A percentile compares a stretch with the other conserved stretches of the same genome.
Conservation (phyloP, 306 rosid species). For the Quercus gilva region DNA sequence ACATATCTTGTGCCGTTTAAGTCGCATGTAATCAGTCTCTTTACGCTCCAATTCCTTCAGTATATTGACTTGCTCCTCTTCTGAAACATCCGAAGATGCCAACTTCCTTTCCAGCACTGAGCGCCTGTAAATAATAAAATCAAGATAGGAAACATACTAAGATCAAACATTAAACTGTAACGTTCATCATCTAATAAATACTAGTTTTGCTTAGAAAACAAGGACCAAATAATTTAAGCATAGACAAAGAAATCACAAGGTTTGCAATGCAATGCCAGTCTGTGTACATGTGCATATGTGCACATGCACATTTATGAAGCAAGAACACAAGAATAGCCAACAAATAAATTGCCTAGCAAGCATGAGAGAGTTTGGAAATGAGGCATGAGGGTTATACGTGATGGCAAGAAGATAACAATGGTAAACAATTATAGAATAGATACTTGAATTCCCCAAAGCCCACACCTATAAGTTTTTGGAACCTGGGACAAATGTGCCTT, state of each 20-base stretch:
- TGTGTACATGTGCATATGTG: neutral
- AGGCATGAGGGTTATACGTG: neutral
- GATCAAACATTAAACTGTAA: neutral
- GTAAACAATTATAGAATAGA: neutral
- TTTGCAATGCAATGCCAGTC: neutral
- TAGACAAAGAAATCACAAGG: neutral
- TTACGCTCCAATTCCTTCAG: conserved; percentile 83
- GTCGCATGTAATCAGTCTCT: conserved; percentile 80
- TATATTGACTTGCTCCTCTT: conserved; percentile 75
- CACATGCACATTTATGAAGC: neutral
- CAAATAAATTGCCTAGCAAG: conserved; percentile 7
- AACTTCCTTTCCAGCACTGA: conserved; percentile 66
- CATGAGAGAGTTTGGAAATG: conserved; percentile 1
- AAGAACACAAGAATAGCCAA: neutral
- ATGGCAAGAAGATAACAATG: neutral
- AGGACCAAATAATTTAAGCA: conserved; percentile 1
- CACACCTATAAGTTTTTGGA: neutral
- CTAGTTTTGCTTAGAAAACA: neutral
- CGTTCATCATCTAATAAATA: neutral
- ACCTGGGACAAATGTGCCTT: neutral
- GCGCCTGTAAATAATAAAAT: conserved; percentile 56
- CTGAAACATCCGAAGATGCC: conserved; percentile 66
- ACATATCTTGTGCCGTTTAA: conserved; percentile 86
- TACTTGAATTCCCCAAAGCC: neutral
- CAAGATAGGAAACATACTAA: neutral